Evolutionary conservation across 1,139 yeast species (phyloP), one percentile per base, ranked within the genome.

Genomic region (Petasospora fabianii): DNA sequence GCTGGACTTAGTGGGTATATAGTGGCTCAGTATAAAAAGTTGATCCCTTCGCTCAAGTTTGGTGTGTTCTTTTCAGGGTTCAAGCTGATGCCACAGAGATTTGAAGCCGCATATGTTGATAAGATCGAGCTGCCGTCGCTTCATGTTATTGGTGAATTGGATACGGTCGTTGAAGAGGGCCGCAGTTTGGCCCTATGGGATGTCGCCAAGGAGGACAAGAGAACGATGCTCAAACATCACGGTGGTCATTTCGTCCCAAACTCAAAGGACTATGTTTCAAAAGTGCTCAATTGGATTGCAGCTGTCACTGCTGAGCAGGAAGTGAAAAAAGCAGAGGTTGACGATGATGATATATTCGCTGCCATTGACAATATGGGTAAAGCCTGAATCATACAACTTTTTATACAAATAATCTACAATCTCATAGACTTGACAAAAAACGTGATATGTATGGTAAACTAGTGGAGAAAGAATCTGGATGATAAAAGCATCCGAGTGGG

Each of bases 241-340:
- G 95, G 95, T 26, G 94, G 95, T 0, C 96, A 86, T 58, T 85
- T 80, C 57, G 90, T 85, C 13, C 96, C 96, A 6, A 82, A 82
- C 49, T 73, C 84, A 3, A 80, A 77, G 55, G 64, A 73, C 6
- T 67, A 75, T 55, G 73, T 83, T 2, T 73, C 71, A 31, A 75
- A 79, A 44, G 80, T 83, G 2, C 56, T 70, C 2, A 67, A 68
- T 32, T 81, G 87, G 85, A 65, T 82, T 20, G 45, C 52, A n/a
- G 30, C 34, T 20, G 45, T 41, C 21, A 32, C 35, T 1, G 26
- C 24, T 8, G 31, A 24, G 10, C 30, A 26, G 8, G n/a, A 35
- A n/a, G 39, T 34, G 10, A 21, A 26, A 6, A 30, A 34, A 5
- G 34, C 38, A 27, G 42, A 44, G n/a, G 35, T 31, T 15, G 42